phyloP scores from a whole-genome alignment of 1,284 basidiomycete genomes.

The Malassezia restricta region DNA sequence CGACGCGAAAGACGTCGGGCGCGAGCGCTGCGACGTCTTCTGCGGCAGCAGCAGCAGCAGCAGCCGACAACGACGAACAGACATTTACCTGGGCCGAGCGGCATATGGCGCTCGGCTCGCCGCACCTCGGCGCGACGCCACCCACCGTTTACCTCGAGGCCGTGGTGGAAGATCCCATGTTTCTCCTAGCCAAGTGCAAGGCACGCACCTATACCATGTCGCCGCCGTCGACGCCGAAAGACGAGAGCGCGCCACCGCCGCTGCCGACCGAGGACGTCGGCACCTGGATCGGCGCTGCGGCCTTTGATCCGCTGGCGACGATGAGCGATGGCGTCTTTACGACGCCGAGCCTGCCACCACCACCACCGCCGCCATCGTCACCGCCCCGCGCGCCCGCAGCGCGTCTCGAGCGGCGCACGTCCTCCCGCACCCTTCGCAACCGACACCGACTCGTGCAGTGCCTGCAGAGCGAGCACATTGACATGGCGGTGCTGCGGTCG shows the following conservation, averaged over 20 bases:
- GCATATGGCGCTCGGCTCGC: background rate
- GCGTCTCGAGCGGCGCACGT: constrained; percentile 18
- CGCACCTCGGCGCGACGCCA: background rate
- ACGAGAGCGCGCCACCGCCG: constrained; percentile 2
- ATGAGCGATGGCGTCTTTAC: constrained; percentile 34
- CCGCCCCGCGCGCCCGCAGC: background rate
- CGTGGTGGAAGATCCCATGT: constrained; percentile 10
- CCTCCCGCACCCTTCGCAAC: constrained; percentile 22
- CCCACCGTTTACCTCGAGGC: constrained; percentile 1
- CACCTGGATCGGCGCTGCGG: constrained; percentile 15
- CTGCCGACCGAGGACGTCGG: constrained; percentile 13
- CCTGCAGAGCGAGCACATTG: constrained; percentile 30
- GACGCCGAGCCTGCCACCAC: constrained; percentile 2
- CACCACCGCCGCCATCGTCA: constrained; percentile 1
- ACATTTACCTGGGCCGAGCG: constrained; percentile 9
- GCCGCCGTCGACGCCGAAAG: background rate
- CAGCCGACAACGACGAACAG: background rate
- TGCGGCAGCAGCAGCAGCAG: background rate
- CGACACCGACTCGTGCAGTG: constrained; percentile 28
- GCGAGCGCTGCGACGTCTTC: background rate
- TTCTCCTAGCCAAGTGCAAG: background rate
- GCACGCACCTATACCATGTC: background rate
- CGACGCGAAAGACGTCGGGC: background rate
- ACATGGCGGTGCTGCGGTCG: constrained; percentile 61
- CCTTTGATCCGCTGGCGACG: constrained; percentile 34